Percentiles rank a stretch among this genome's conserved stretches.
Evolutionary conservation across 2,329 filamentous ascomycete genomes (phyloP).

Genomic region (Cladobotryum mycophilum): DNA sequence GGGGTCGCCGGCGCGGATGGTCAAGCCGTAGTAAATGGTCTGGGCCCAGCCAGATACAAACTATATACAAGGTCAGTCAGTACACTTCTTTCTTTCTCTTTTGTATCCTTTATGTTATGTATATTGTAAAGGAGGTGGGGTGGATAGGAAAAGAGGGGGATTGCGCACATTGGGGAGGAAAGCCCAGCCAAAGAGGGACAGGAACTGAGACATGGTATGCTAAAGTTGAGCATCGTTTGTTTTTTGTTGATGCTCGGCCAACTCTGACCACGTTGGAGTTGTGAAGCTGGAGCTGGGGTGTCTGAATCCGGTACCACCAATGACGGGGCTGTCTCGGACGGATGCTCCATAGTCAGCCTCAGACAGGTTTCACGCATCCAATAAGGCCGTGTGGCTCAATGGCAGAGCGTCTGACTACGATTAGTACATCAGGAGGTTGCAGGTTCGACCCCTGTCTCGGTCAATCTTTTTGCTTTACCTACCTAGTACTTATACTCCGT

Average conservation of each 20-base stretch:
- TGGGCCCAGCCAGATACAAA: slow-evolving; percentile 74
- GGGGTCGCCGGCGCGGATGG: slow-evolving; percentile 82
- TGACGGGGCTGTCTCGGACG: too few relatives aligned
- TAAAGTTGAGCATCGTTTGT: too few relatives aligned
- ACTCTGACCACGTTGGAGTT: too few relatives aligned
- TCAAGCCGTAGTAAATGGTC: slow-evolving; percentile 76
- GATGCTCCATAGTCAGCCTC: background rate
- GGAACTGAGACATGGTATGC: slow-evolving; percentile 41
- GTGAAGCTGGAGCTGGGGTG: too few relatives aligned
- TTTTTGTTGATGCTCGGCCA: too few relatives aligned
- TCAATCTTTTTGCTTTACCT: background rate
- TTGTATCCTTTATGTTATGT: background rate
- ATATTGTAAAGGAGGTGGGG: background rate
- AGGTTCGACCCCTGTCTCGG: too few relatives aligned
- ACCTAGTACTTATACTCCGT: too few relatives aligned
- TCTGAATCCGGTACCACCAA: too few relatives aligned
- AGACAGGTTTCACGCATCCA: background rate
- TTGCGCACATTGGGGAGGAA: slow-evolving; percentile 26
- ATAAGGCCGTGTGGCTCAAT: background rate
- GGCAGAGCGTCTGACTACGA: slow-evolving; percentile 1
- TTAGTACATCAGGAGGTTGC: slow-evolving; percentile 1
- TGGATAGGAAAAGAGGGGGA: background rate
- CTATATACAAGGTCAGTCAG: slow-evolving; percentile 36
- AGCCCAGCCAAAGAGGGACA: slow-evolving; percentile 51
- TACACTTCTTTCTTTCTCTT: too few relatives aligned